Evolutionary conservation across 2,329 filamentous ascomycete genomes (phyloP).

Genomic region (Chrysoporthe cubensis): DNA sequence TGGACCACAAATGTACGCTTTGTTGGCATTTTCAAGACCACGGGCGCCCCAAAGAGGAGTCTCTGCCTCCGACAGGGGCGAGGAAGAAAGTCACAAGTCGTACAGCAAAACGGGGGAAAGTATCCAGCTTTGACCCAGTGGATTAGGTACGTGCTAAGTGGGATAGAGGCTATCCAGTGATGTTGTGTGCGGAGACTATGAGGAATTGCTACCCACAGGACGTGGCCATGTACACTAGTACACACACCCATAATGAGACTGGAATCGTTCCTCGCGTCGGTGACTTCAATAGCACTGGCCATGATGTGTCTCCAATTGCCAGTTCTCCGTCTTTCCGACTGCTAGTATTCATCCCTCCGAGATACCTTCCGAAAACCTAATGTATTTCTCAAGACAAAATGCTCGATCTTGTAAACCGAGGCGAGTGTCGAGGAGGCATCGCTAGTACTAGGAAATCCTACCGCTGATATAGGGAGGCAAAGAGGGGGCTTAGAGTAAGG

Average conservation of each 20-base stretch:
- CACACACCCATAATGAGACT: neutral
- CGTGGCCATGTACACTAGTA: neutral
- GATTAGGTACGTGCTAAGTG: neutral
- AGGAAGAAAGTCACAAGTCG: constrained; percentile 3
- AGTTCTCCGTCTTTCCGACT: too few relatives aligned
- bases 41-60: constrained; percentile 10
- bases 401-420: too few relatives aligned
- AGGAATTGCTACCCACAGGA: neutral
- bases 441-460: too few relatives aligned
- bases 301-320: neutral
- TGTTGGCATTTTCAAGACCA: constrained; percentile 13
- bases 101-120: neutral
- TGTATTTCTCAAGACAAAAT: too few relatives aligned
- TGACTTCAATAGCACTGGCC: neutral
- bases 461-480: too few relatives aligned
- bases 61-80: neutral
- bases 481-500: too few relatives aligned
- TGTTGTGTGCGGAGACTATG: neutral
- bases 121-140: neutral
- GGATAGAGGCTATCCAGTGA: neutral
- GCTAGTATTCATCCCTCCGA: too few relatives aligned
- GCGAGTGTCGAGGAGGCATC: too few relatives aligned
- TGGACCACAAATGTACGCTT: neutral
- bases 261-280: too few relatives aligned
- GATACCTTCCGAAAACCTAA: too few relatives aligned